These are phyloP conservation scores for Suillus alpinus DNA, from an alignment of 768 basidiomycete species.

Conservation along the genomic window DNA sequence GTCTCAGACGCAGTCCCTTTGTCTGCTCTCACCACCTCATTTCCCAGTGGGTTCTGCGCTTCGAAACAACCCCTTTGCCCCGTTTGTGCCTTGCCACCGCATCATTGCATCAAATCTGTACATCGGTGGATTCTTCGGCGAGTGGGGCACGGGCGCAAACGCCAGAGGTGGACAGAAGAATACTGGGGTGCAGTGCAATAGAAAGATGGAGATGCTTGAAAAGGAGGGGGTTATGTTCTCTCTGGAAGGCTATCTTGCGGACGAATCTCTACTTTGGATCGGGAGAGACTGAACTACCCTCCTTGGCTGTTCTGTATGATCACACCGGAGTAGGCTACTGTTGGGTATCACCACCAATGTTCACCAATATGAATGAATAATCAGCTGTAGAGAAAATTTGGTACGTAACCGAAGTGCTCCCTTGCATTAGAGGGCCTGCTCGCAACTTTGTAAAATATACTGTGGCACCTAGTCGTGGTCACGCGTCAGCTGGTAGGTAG, in stretches of 20 bases:
- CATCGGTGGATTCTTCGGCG: conserved; percentile 63
- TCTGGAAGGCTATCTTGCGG: conserved; percentile 39
- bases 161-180: conserved; percentile 6
- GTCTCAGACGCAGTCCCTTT: neutral
- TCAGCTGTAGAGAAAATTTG: too few species aligned
- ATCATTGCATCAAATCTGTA: conserved; percentile 60
- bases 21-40: neutral
- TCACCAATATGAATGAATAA: too few species aligned
- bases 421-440: too few species aligned
- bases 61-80: conserved; percentile 64
- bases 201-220: conserved; percentile 49
- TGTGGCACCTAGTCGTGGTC: too few species aligned
- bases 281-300: neutral
- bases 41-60: conserved; percentile 59
- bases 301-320: neutral
- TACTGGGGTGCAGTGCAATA: conserved; percentile 39
- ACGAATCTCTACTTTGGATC: conserved; percentile 19
- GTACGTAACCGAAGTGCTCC: too few species aligned
- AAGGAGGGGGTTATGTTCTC: conserved; percentile 54
- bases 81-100: conserved; percentile 68
- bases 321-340: neutral
- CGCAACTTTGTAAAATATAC: too few species aligned
- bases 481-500: too few species aligned
- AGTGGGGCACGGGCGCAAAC: conserved; percentile 50
- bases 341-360: too few species aligned